phyloP scores from a whole-genome alignment of 2,329 filamentous ascomycete species.

The Neonectria coccinea region DNA sequence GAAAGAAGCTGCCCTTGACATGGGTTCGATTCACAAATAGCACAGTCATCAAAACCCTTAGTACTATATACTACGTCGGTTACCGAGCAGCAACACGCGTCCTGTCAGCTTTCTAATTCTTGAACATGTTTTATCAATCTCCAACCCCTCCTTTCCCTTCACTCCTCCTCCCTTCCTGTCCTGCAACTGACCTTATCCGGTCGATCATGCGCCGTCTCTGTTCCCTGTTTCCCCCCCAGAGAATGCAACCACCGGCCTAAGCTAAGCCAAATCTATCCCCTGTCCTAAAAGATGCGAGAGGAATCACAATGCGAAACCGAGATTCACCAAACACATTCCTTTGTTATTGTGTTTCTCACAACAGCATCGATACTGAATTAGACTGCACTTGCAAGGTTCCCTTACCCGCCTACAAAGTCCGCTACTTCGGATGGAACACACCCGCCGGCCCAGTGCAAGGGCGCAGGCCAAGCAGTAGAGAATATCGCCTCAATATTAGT shows the following conservation, averaged over 20 bases:
- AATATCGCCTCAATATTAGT: background rate
- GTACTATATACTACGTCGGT: no score
- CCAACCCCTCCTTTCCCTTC: background rate
- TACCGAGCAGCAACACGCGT: conserved; percentile 17
- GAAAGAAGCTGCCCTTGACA: background rate
- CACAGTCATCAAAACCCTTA: background rate
- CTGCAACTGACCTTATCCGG: background rate
- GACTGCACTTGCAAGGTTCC: background rate
- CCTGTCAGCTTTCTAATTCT: background rate
- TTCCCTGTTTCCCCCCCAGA: background rate
- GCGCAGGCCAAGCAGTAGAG: background rate
- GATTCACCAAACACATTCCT: conserved; percentile 1
- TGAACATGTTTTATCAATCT: conserved; percentile 1
- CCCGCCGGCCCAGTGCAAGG: background rate
- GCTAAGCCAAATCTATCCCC: background rate
- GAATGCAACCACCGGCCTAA: conserved; percentile 2
- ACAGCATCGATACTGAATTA: background rate
- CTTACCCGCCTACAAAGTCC: background rate
- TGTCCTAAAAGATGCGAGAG: background rate
- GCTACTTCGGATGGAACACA: background rate
- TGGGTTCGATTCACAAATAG: conserved; percentile 11
- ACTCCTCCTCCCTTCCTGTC: background rate
- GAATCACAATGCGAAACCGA: background rate
- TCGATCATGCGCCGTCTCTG: background rate
- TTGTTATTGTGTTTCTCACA: background rate